Evolutionary conservation across 73 alveolate genomes (phyloP), one percentile per base, ranked within the genome.

Genomic region (Paramecium bursaria): DNA sequence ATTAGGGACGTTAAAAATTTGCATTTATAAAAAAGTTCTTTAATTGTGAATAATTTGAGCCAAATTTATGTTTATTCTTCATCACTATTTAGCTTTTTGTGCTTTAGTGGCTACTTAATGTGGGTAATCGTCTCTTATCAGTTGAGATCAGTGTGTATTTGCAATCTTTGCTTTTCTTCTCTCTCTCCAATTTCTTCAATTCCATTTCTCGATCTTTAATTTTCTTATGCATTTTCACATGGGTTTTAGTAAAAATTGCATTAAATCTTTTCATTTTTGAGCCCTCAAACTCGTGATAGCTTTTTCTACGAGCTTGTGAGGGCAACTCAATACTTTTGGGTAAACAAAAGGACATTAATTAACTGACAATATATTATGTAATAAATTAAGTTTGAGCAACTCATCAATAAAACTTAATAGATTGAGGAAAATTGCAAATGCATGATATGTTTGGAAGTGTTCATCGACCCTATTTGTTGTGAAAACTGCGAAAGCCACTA

Each of bases 311-410:
- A 67, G 82, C 21, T 35, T 47, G n/a, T n/a, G n/a, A n/a, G n/a
- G n/a, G n/a, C n/a, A n/a, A n/a, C n/a, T n/a, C n/a, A n/a, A n/a
- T n/a, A n/a, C n/a, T n/a, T n/a, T n/a, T n/a, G n/a, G n/a, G n/a
- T n/a, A n/a, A n/a, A n/a, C n/a, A n/a, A n/a, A n/a, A n/a, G n/a
- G n/a, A n/a, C n/a, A n/a, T n/a, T n/a, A n/a, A n/a, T n/a, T n/a
- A n/a, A n/a, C n/a, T n/a, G n/a, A n/a, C n/a, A n/a, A n/a, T n/a
- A 57, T 29, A 51, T 57, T 57, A 57, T 57, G 76, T 57, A 57
- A 57, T 48, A 30, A 1, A 30, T 57, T 30, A 57, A 50, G 33
- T 57, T 57, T 30, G 76, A 57, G 21, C 33, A 57, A 23, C 33
- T 57, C 21, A 50, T 57, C 33, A 57, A 57, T 42, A 23, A 50